Evolutionary conservation across 202 grass and related monocot species (phyloP).

Genomic region (Musa balbisiana): DNA sequence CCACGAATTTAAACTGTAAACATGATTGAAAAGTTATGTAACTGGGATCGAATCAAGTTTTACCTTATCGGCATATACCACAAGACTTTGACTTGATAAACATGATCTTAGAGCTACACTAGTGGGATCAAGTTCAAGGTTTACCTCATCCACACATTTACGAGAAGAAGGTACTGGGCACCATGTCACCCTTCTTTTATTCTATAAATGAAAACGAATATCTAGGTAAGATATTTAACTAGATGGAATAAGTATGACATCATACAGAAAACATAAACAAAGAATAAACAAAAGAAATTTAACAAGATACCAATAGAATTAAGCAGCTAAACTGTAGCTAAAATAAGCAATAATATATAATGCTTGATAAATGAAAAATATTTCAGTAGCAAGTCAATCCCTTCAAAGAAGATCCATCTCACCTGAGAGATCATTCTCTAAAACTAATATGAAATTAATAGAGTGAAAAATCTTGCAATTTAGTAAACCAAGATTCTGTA

Average conservation of each 20-base stretch:
- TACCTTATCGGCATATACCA: not conserved
- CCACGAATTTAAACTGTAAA: too few relatives aligned
- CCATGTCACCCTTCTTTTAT: slow-evolving; percentile 89
- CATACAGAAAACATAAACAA: slow-evolving; percentile 12
- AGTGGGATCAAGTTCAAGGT: not conserved
- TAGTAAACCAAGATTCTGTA: too few relatives aligned
- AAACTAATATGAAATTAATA: too few relatives aligned
- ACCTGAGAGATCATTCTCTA: too few relatives aligned
- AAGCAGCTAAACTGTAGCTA: not conserved
- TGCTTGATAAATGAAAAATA: too few relatives aligned
- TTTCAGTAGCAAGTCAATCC: not conserved
- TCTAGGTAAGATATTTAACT: slow-evolving; percentile 14
- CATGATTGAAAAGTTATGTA: too few relatives aligned
- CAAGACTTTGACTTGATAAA: not conserved
- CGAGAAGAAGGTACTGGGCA: slow-evolving; percentile 44
- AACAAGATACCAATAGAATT: not conserved
- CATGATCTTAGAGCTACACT: not conserved
- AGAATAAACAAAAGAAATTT: not conserved
- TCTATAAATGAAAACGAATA: slow-evolving; percentile 34
- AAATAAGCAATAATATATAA: not conserved
- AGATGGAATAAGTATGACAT: slow-evolving; percentile 22
- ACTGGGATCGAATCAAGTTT: too few relatives aligned
- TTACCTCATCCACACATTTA: slow-evolving; percentile 57
- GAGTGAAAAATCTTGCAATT: too few relatives aligned
- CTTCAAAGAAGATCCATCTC: not conserved